Evolutionary conservation across 441 rosid species (phyloP), one percentile per base, ranked within the genome.

Genomic region (Kokia cookei): DNA sequence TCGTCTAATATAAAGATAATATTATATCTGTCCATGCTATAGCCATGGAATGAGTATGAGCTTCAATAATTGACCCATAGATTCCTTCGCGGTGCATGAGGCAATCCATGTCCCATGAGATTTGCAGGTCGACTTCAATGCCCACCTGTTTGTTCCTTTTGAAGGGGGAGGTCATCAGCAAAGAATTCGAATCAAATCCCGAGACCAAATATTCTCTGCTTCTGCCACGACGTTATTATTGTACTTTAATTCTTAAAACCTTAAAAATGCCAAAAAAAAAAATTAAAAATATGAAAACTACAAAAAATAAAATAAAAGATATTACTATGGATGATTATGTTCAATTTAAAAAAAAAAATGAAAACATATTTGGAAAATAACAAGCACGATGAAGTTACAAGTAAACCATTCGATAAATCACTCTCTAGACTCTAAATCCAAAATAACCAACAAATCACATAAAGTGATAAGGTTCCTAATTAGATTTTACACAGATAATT

Each of bases 41-140:
- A 7, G 6, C 17, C 66, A 62, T 35, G 3, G 10, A 7, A 62
- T 1, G 45, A 35, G 5, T 2, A 19, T 42, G 15, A 73, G 90
- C 82, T 81, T 83, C 82, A 79, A 80, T 82, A 13, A 83, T 87
- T 87, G 90, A 87, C 88, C 57, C 79, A 70, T 2, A 14, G 17
- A n/a, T 42, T 47, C 4, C 37, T 60, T 74, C 57, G 57, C 37
- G 48, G 35, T 19, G 32, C 67, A 62, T 51, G 62, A 67, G 61
- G 64, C 68, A 27, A 63, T 11, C 55, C 15, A 73, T 45, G 29
- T 6, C 40, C 51, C 70, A 63, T 45, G 29, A 51, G 4, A 24
- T 29, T 13, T 65, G 66, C 74, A 72, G 37, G 73, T 69, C 59
- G 72, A 68, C 84, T 42, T 78, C 80, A 42, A 42, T 43, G 69